Evolutionary conservation across 2,329 filamentous ascomycete genomes (phyloP).

Genomic region (Phaeoacremonium minimum): DNA sequence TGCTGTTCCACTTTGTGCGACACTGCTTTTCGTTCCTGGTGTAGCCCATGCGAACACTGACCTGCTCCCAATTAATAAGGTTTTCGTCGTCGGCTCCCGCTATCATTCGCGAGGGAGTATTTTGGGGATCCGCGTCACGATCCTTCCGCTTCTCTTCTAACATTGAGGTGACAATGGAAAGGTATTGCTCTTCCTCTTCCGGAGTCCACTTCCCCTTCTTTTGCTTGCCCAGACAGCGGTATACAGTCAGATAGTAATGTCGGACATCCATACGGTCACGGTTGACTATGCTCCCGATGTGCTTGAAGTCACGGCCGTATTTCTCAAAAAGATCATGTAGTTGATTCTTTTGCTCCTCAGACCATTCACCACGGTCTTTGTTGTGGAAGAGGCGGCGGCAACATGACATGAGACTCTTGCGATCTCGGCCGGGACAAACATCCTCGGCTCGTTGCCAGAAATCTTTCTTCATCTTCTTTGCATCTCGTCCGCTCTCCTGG

Average conservation of each 20-base stretch:
- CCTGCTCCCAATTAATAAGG: constrained; percentile 60
- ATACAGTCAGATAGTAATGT: constrained; percentile 67
- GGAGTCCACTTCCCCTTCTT: constrained; percentile 54
- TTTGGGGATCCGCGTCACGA: constrained; percentile 23
- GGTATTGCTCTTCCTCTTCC: constrained; percentile 53
- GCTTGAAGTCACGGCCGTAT: constrained; percentile 55
- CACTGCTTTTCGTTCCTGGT: constrained; percentile 65
- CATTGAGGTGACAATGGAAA: constrained; percentile 46
- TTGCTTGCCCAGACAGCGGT: constrained; percentile 51
- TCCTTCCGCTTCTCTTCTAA: constrained; percentile 41
- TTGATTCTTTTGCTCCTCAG: constrained; percentile 51
- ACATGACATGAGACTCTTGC: constrained; percentile 22
- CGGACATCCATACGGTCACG: constrained; percentile 62
- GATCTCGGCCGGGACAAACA: constrained; percentile 43
- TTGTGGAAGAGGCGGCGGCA: constrained; percentile 60
- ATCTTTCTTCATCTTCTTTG: constrained; percentile 24
- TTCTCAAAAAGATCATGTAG: constrained; percentile 40
- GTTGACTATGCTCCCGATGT: constrained; percentile 58
- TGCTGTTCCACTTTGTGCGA: constrained; percentile 59
- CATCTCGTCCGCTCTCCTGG: constrained; percentile 1
- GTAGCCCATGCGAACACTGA: constrained; percentile 58
- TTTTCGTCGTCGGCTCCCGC: constrained; percentile 41
- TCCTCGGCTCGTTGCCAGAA: constrained; percentile 47
- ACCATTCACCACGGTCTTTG: constrained; percentile 56
- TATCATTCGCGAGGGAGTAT: constrained; percentile 22